Conservation (phyloP, 1,284 basidiomycete species). For the Singerocomus inundabilis region DNA sequence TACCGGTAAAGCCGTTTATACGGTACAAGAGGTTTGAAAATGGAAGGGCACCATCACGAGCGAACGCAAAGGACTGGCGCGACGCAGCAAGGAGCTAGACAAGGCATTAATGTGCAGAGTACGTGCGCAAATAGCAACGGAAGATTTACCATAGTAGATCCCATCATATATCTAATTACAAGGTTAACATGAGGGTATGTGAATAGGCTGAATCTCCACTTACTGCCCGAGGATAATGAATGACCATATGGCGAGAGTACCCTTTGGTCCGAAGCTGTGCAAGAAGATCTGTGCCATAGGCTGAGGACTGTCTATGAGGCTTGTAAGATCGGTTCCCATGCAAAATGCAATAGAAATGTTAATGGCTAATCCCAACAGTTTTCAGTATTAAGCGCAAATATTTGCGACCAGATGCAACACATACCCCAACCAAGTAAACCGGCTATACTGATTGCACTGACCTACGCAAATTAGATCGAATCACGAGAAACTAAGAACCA, state of each 20-base stretch:
- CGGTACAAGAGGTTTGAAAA: conserved; percentile 67
- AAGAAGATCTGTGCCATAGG: conserved; percentile 75
- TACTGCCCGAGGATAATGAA: conserved; percentile 68
- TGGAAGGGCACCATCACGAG: conserved; percentile 68
- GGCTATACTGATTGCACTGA: conserved; percentile 54
- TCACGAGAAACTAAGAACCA: not conserved
- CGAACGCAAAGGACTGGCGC: conserved; percentile 61
- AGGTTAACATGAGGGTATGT: not conserved
- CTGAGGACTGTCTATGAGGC: conserved; percentile 60
- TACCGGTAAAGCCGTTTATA: conserved; percentile 61
- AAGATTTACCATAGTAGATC: conserved; percentile 60
- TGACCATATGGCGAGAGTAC: conserved; percentile 63
- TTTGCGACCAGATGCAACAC: conserved; percentile 12
- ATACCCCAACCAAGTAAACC: conserved; percentile 70
- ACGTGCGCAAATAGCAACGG: not conserved
- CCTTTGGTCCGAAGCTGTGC: conserved; percentile 62
- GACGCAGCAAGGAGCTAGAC: conserved; percentile 56
- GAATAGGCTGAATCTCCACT: conserved; percentile 17
- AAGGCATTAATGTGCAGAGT: not conserved
- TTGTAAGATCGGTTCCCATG: conserved; percentile 61
- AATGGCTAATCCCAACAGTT: conserved; percentile 39
- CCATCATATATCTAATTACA: conserved; percentile 64
- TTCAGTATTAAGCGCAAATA: not conserved
- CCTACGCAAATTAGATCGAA: conserved; percentile 17
- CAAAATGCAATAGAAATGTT: conserved; percentile 61